These are phyloP conservation scores for Ophiostoma tasmaniense DNA, from an alignment of 2,329 filamentous ascomycete genomes.

Conservation along the genomic window DNA sequence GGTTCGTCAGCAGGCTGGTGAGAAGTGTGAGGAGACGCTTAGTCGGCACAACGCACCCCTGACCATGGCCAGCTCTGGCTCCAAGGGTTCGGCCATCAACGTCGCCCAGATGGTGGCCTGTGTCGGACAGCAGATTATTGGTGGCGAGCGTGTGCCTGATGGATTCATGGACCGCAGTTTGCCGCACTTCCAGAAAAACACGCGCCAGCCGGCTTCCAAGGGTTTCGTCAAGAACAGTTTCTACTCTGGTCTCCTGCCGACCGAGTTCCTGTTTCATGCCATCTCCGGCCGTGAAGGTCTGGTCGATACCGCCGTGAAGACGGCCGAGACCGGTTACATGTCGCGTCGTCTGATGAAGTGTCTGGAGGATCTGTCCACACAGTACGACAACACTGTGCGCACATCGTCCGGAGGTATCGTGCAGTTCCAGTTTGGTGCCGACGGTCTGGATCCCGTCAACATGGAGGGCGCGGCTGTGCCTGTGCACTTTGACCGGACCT, in stretches of 20 bases:
- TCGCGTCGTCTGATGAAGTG: slow-evolving; percentile 97
- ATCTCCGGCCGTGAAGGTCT: slow-evolving; percentile 97
- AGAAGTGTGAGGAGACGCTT: slow-evolving; percentile 80
- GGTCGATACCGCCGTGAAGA: slow-evolving; percentile 98
- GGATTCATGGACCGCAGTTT: slow-evolving; percentile 93
- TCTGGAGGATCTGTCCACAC: slow-evolving; percentile 83
- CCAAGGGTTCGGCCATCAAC: slow-evolving; percentile 95
- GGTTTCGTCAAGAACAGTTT: slow-evolving; percentile 97
- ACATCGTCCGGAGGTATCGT: slow-evolving; percentile 84
- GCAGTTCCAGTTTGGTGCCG: slow-evolving; percentile 95
- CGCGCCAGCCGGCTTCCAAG: slow-evolving; percentile 85
- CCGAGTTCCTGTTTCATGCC: slow-evolving; percentile 95
- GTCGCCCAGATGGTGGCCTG: slow-evolving; percentile 98
- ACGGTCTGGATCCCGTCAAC: slow-evolving; percentile 89
- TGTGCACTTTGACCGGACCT: slow-evolving; percentile 86
- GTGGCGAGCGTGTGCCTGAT: slow-evolving; percentile 82
- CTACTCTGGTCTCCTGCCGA: slow-evolving; percentile 81
- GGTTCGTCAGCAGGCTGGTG: slow-evolving; percentile 83
- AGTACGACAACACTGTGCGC: slow-evolving; percentile 90
- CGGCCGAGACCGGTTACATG: slow-evolving; percentile 98
- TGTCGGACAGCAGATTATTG: slow-evolving; percentile 97
- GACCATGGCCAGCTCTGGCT: slow-evolving; percentile 95
- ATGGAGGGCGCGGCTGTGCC: slow-evolving; percentile 94
- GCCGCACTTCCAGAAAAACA: slow-evolving; percentile 91
- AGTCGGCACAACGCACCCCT: slow-evolving; percentile 88